These are phyloP conservation scores for Diaporthe citriasiana DNA, from an alignment of 2,329 filamentous ascomycete species.

Conservation along the genomic window DNA sequence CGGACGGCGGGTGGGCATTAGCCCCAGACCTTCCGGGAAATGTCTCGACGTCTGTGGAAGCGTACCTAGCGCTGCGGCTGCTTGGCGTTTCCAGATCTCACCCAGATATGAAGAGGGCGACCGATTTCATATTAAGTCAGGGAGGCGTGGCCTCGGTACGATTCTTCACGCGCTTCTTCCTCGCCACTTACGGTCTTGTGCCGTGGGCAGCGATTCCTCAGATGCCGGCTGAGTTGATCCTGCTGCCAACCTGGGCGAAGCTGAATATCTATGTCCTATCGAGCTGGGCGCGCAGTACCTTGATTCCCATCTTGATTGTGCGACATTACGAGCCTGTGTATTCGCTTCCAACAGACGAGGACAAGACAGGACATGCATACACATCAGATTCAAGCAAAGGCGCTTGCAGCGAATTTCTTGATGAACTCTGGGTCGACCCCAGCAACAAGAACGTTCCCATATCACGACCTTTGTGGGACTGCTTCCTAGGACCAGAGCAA, in stretches of 20 bases:
- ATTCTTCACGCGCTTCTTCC: conserved; percentile 43
- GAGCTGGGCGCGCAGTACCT: conserved; percentile 47
- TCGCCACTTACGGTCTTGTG: conserved; percentile 50
- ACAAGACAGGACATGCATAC: neutral
- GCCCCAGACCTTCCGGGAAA: conserved; percentile 1
- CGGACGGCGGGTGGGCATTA: neutral
- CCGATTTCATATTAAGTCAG: conserved; percentile 44
- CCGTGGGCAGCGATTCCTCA: conserved; percentile 52
- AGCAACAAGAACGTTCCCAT: conserved; percentile 3
- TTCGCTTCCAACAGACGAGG: conserved; percentile 46
- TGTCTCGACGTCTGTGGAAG: conserved; percentile 49
- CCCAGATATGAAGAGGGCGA: conserved; percentile 45
- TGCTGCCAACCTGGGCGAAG: conserved; percentile 47
- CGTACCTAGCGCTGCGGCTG: conserved; percentile 52
- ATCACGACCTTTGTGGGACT: conserved; percentile 8
- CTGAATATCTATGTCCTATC: conserved; percentile 52
- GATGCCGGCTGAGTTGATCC: conserved; percentile 51
- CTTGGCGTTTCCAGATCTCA: conserved; percentile 44
- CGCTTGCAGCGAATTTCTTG: conserved; percentile 47
- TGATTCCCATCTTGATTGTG: conserved; percentile 46
- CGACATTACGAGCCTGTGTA: conserved; percentile 50
- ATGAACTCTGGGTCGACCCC: conserved; percentile 50
- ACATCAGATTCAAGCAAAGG: neutral
- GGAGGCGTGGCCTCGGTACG: conserved; percentile 51
- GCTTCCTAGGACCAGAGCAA: conserved; percentile 32